A percentile compares a stretch with the other conserved stretches of the same genome.
Conservation (phyloP, 2,329 filamentous ascomycete genomes). For the Alternaria gaisen region DNA sequence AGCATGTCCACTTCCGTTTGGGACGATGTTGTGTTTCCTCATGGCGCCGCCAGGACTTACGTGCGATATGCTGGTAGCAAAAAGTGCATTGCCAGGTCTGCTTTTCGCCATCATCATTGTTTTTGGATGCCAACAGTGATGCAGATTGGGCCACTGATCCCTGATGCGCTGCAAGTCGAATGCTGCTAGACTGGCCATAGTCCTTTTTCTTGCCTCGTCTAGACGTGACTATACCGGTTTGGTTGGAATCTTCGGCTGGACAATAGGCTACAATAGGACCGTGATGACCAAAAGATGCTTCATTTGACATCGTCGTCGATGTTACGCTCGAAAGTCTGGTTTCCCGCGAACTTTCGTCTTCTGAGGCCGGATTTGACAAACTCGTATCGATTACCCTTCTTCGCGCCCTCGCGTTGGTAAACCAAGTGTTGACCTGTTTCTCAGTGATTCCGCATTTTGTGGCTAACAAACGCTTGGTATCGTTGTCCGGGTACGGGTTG, state of each 20-base stretch:
- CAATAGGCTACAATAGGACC: constrained; percentile 17
- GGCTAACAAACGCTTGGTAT: constrained; percentile 41
- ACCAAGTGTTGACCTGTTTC: constrained; percentile 49
- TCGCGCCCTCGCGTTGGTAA: constrained; percentile 46
- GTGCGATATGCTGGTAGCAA: constrained; percentile 36
- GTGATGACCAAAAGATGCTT: neutral
- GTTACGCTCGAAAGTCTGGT: constrained; percentile 23
- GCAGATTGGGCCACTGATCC: constrained; percentile 17
- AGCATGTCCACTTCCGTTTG: constrained; percentile 47
- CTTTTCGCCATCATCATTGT: constrained; percentile 12
- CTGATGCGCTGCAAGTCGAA: constrained; percentile 18
- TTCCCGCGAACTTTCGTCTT: constrained; percentile 30
- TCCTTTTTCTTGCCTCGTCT: constrained; percentile 51
- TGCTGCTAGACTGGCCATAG: constrained; percentile 35
- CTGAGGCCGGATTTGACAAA: constrained; percentile 18
- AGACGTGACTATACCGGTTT: constrained; percentile 16
- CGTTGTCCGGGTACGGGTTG: constrained; percentile 43
- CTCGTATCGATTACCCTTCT: constrained; percentile 33
- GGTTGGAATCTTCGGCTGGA: constrained; percentile 2
- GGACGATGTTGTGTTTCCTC: constrained; percentile 50
- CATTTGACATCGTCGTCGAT: constrained; percentile 15
- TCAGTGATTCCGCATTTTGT: constrained; percentile 44
- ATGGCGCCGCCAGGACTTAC: constrained; percentile 50
- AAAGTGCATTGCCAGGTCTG: constrained; percentile 50
- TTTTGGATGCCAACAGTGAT: constrained; percentile 6